These are phyloP conservation scores for Phaeosphaeriaceae sp. DNA, from an alignment of 2,329 filamentous ascomycete species.

Conservation along the genomic window DNA sequence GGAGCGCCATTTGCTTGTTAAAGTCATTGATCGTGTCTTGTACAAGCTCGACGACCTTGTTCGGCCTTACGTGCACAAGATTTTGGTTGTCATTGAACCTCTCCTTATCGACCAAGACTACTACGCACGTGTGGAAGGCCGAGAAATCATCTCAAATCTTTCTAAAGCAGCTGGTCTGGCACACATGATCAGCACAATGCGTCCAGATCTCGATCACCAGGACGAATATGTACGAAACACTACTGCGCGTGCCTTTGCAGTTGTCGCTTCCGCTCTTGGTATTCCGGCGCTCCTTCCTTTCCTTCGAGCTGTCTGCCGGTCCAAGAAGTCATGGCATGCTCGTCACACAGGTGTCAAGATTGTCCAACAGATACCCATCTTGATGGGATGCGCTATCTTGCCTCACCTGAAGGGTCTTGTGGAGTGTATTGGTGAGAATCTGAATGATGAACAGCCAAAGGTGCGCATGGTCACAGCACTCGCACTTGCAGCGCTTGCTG, in stretches of 20 bases:
- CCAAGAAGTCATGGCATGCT: slow-evolving; percentile 99
- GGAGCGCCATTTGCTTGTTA: slow-evolving; percentile 96
- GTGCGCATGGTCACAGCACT: slow-evolving; percentile 95
- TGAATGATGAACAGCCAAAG: slow-evolving; percentile 98
- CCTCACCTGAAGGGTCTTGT: slow-evolving; percentile 95
- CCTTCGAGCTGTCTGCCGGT: slow-evolving; percentile 91
- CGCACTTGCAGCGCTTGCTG: slow-evolving; percentile 91
- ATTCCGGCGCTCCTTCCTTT: slow-evolving; percentile 96
- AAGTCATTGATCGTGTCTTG: slow-evolving; percentile 97
- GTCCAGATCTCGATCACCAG: slow-evolving; percentile 96
- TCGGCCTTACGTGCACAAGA: slow-evolving; percentile 96
- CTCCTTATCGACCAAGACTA: slow-evolving; percentile 99
- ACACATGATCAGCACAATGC: slow-evolving; percentile 99
- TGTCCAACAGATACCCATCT: slow-evolving; percentile 96
- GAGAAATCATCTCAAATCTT: slow-evolving; percentile 98
- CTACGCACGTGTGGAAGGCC: slow-evolving; percentile 96
- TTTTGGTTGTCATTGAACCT: slow-evolving; percentile 98
- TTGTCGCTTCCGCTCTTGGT: slow-evolving; percentile 93
- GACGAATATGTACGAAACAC: slow-evolving; percentile 99
- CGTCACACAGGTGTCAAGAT: slow-evolving; percentile 99
- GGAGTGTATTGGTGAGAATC: slow-evolving; percentile 92
- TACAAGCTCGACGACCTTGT: slow-evolving; percentile 99
- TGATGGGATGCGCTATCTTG: slow-evolving; percentile 97
- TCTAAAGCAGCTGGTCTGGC: slow-evolving; percentile 95
- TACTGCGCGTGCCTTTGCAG: slow-evolving; percentile 93